Percentiles rank a stretch among this genome's conserved stretches.
Evolutionary conservation across 169 alveolate genomes (phyloP).

Genomic region (Eimeria falciformis): DNA sequence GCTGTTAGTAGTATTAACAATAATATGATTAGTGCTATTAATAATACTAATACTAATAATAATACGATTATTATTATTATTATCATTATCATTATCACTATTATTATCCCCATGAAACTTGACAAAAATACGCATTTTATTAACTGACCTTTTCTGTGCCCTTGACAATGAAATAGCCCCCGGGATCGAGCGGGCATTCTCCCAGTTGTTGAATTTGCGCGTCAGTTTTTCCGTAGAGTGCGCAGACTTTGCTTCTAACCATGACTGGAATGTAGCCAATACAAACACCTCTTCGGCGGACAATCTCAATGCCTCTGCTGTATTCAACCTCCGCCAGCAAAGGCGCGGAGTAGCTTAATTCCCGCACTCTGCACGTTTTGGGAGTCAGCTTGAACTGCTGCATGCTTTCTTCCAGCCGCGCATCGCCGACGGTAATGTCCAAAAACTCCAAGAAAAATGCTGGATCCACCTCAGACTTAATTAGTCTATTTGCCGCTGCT

Average conservation of each 20-base stretch:
- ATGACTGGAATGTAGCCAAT: constrained; percentile 98
- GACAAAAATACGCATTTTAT: neutral
- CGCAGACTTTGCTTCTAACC: constrained; percentile 96
- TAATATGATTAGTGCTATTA: too few species aligned
- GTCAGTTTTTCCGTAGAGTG: constrained; percentile 83
- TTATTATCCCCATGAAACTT: too few species aligned
- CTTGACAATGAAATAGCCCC: constrained; percentile 98
- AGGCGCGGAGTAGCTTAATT: constrained; percentile 98
- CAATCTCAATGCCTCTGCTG: constrained; percentile 92
- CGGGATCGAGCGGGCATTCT: constrained; percentile 92
- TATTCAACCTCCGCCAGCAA: constrained; percentile 97
- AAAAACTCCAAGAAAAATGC: constrained; percentile 85
- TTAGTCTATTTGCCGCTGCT: constrained; percentile 88
- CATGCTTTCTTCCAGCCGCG: constrained; percentile 89
- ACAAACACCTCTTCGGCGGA: constrained; percentile 89
- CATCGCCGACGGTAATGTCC: constrained; percentile 93
- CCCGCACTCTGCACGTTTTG: constrained; percentile 97
- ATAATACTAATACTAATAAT: too few species aligned
- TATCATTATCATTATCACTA: too few species aligned
- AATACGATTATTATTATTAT: too few species aligned
- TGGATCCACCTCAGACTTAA: constrained; percentile 89
- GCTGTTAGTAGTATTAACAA: too few species aligned
- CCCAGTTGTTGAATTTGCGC: constrained; percentile 86
- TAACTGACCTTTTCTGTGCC: constrained; percentile 98
- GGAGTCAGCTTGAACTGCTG: constrained; percentile 93